phyloP scores from a whole-genome alignment of 108 stramenopile genomes.

The Fragilariopsis cylindrus region DNA sequence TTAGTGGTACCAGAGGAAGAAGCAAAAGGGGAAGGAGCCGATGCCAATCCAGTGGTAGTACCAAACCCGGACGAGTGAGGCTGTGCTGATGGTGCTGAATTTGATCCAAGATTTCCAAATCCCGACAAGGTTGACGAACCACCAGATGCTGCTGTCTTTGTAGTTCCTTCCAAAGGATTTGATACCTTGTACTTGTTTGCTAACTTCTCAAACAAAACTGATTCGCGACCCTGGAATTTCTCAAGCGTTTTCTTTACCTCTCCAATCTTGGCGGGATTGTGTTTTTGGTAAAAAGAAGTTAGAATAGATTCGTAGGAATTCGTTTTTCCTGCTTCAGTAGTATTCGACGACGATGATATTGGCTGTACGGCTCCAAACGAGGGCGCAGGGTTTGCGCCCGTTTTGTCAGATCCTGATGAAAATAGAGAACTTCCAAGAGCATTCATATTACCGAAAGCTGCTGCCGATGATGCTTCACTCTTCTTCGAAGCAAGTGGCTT shows the following conservation, averaged over 20 bases:
- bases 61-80: constrained; percentile 6
- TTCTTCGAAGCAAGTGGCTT: background rate
- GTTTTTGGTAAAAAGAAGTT: constrained; percentile 62
- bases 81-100: background rate
- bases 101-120: constrained; percentile 7
- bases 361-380: constrained; percentile 13
- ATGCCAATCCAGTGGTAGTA: background rate
- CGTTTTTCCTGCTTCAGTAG: background rate
- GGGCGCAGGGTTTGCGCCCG: background rate
- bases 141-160: background rate
- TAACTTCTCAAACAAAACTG: constrained; percentile 66
- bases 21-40: constrained; percentile 12
- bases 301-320: constrained; percentile 63
- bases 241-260: constrained; percentile 56
- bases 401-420: constrained; percentile 13
- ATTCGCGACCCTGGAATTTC: constrained; percentile 78
- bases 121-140: constrained; percentile 8
- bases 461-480: background rate
- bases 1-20: constrained; percentile 37
- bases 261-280: constrained; percentile 68
- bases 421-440: constrained; percentile 14
- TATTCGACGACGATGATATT: constrained; percentile 1
- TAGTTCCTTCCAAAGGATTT: constrained; percentile 53
- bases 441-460: constrained; percentile 20
- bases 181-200: constrained; percentile 63